These are phyloP conservation scores for Ophiostoma australiae DNA, from an alignment of 2,329 filamentous ascomycete species.

Conservation along the genomic window DNA sequence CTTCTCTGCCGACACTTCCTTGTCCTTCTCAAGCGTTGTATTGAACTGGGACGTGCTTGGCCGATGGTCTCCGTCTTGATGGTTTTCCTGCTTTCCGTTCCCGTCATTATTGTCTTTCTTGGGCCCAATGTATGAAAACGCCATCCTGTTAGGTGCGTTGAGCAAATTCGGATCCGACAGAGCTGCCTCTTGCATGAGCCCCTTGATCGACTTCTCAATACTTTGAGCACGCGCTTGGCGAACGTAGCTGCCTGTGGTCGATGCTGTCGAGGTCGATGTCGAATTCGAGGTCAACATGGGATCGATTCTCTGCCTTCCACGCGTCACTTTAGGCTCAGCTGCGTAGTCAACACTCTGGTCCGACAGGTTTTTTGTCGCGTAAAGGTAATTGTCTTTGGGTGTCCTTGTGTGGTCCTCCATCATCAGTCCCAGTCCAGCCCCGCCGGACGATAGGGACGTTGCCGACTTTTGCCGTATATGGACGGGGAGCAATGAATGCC, in stretches of 20 bases:
- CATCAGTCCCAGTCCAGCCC: background rate
- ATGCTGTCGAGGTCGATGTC: background rate
- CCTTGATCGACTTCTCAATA: constrained; percentile 31
- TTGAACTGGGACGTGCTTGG: background rate
- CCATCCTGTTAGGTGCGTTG: constrained; percentile 8
- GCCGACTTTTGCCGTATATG: constrained; percentile 28
- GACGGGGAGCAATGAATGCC: constrained; percentile 24
- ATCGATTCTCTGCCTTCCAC: constrained; percentile 25
- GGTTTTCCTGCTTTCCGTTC: background rate
- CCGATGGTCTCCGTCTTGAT: background rate
- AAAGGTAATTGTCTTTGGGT: constrained; percentile 19
- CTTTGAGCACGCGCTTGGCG: constrained; percentile 31
- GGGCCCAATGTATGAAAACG: constrained; percentile 11
- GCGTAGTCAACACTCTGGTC: constrained; percentile 25
- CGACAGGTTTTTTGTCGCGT: constrained; percentile 22
- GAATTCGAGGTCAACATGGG: background rate
- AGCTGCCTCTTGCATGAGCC: constrained; percentile 29
- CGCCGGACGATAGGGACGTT: constrained; percentile 2
- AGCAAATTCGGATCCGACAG: constrained; percentile 13
- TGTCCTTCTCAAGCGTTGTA: background rate
- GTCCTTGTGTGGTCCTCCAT: background rate
- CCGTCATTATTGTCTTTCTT: background rate
- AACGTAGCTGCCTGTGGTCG: constrained; percentile 28
- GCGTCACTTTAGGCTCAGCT: constrained; percentile 13
- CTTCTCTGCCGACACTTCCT: background rate